These are phyloP conservation scores for Candida adriatica DNA, from an alignment of 805 yeast genomes.

Conservation along the genomic window DNA sequence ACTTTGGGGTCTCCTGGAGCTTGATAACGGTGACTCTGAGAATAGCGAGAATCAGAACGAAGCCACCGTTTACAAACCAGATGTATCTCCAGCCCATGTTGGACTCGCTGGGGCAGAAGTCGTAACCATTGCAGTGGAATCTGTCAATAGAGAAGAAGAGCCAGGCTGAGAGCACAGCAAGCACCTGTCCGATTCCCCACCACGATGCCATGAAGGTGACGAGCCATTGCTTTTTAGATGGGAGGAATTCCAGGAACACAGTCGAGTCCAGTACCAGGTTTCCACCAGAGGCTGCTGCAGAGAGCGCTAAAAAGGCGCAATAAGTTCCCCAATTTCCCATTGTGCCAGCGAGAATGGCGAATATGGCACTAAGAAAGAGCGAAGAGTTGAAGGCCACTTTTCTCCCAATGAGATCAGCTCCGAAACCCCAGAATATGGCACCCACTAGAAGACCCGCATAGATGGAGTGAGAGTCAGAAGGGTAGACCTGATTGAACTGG, in stretches of 20 bases:
- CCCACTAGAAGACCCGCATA: conserved; percentile 44
- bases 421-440: conserved; percentile 43
- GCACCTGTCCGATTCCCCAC: conserved; percentile 54
- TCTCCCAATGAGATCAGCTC: conserved; percentile 46
- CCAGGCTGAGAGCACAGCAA: conserved; percentile 42
- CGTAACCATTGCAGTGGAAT: conserved; percentile 37
- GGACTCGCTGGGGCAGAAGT: conserved; percentile 32
- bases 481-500: conserved; percentile 37
- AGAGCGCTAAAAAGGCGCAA: conserved; percentile 37
- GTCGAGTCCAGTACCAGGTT: conserved; percentile 45
- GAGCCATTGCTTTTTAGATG: conserved; percentile 41
- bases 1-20: conserved; percentile 48
- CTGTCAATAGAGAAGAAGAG: conserved; percentile 37
- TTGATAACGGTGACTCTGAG: conserved; percentile 36
- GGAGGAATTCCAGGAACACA: conserved; percentile 42
- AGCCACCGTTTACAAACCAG: conserved; percentile 44
- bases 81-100: conserved; percentile 56
- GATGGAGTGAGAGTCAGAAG: conserved; percentile 36
- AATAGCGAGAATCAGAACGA: conserved; percentile 40
- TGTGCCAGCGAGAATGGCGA: conserved; percentile 43
- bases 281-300: conserved; percentile 44
- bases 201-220: conserved; percentile 44
- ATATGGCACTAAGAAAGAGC: conserved; percentile 35
- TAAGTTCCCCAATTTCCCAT: conserved; percentile 41
- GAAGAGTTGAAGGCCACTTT: conserved; percentile 41